Conservation (phyloP, 2,329 filamentous ascomycete species). For the Arthrinium phaeospermum region DNA sequence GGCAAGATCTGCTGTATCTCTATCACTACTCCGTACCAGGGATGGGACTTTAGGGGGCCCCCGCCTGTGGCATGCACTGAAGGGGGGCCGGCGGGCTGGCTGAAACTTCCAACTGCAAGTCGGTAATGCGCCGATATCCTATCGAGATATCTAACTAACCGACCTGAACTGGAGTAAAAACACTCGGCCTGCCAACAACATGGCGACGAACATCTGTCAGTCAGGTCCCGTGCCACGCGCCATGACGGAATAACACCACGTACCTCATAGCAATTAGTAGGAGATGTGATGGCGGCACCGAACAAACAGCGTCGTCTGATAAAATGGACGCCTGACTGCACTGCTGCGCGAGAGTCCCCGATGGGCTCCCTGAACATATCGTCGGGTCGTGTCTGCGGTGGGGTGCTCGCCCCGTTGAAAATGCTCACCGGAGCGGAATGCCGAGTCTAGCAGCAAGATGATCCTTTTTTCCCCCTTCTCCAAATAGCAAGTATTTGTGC, state of each 20-base stretch:
- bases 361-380: not conserved
- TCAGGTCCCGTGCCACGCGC: too few relatives aligned
- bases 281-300: not conserved
- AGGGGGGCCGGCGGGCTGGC: not conserved
- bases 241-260: too few relatives aligned
- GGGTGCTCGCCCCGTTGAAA: constrained; percentile 14
- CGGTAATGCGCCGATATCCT: constrained; percentile 11
- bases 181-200: not conserved
- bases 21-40: not conserved
- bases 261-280: too few relatives aligned
- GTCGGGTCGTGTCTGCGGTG: not conserved
- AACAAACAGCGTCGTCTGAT: not conserved
- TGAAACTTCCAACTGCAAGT: constrained; percentile 14
- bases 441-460: constrained; percentile 13
- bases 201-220: too few relatives aligned
- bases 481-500: constrained; percentile 1
- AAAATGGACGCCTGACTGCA: not conserved
- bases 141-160: not conserved
- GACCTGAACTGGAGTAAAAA: not conserved
- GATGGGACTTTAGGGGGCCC: not conserved
- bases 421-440: constrained; percentile 20
- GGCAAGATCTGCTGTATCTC: not conserved
- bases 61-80: constrained; percentile 7
- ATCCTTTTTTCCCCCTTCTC: not conserved
- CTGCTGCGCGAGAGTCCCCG: not conserved